Percentiles rank a stretch among this genome's conserved stretches.
Conservation (phyloP, 179 eudicot genomes). For the Beta macrorhiza region DNA sequence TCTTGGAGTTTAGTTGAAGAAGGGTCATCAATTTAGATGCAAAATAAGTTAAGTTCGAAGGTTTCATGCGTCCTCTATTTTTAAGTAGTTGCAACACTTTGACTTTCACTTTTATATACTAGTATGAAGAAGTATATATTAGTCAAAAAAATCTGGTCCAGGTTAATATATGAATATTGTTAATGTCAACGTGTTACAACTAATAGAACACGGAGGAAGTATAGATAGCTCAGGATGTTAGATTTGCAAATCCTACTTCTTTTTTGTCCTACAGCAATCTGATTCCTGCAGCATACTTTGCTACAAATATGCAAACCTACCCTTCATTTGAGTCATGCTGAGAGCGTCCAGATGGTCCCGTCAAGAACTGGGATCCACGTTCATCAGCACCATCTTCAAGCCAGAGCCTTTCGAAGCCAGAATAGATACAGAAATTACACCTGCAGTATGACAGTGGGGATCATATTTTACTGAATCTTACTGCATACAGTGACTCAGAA, state of each 20-base stretch:
- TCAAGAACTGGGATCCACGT: background rate
- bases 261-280: background rate
- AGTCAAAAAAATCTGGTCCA: no score
- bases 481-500: no score
- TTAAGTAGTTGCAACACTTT: no score
- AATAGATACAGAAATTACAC: conserved; percentile 10
- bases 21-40: no score
- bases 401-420: conserved; percentile 20
- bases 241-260: background rate
- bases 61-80: no score
- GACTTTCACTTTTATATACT: no score
- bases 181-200: no score
- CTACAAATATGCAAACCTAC: conserved; percentile 6
- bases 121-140: no score
- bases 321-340: conserved; percentile 15
- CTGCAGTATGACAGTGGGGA: conserved; percentile 2
- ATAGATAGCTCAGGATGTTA: background rate
- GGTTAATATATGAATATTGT: no score
- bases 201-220: no score
- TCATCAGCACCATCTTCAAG: conserved; percentile 12
- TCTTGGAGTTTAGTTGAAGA: no score
- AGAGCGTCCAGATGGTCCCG: background rate
- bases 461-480: background rate
- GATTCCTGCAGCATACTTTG: background rate
- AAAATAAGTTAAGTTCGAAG: no score